Percentiles rank a stretch among this genome's conserved stretches.
Conservation (phyloP, 768 basidiomycete species). For the Kwoniella sp. region DNA sequence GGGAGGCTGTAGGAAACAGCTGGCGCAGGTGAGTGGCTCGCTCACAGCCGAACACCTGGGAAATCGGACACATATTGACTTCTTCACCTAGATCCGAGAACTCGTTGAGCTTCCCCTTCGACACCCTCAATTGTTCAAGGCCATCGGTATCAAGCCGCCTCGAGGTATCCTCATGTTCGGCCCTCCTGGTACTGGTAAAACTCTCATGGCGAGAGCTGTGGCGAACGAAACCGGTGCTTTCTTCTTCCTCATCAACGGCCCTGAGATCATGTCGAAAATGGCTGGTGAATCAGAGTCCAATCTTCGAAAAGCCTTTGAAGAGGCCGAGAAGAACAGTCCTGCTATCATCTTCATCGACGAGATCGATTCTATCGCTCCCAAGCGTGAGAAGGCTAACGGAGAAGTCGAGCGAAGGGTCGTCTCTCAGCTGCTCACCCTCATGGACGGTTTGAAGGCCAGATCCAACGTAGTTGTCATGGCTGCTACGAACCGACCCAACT, state of each 20-base stretch:
- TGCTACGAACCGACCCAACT: constrained; percentile 86
- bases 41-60: not conserved
- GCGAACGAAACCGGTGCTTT: constrained; percentile 99
- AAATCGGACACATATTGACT: not conserved
- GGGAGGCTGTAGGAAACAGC: constrained; percentile 98
- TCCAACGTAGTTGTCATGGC: constrained; percentile 99
- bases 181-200: constrained; percentile 99
- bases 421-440: constrained; percentile 94
- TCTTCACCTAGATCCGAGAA: constrained; percentile 72
- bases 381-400: constrained; percentile 99
- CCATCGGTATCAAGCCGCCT: constrained; percentile 99
- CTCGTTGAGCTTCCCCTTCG: constrained; percentile 96
- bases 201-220: constrained; percentile 98
- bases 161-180: constrained; percentile 98
- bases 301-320: constrained; percentile 96
- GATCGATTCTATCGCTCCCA: constrained; percentile 98
- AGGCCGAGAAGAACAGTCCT: constrained; percentile 99
- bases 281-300: constrained; percentile 98
- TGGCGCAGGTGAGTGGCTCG: constrained; percentile 73
- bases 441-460: constrained; percentile 98
- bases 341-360: constrained; percentile 98
- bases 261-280: constrained; percentile 99
- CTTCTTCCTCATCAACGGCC: constrained; percentile 99
- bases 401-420: constrained; percentile 99
- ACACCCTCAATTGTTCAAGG: constrained; percentile 99